Evolutionary conservation across 345 rosid genomes (phyloP), one percentile per base, ranked within the genome.

Genomic region (Brassica rapa): DNA sequence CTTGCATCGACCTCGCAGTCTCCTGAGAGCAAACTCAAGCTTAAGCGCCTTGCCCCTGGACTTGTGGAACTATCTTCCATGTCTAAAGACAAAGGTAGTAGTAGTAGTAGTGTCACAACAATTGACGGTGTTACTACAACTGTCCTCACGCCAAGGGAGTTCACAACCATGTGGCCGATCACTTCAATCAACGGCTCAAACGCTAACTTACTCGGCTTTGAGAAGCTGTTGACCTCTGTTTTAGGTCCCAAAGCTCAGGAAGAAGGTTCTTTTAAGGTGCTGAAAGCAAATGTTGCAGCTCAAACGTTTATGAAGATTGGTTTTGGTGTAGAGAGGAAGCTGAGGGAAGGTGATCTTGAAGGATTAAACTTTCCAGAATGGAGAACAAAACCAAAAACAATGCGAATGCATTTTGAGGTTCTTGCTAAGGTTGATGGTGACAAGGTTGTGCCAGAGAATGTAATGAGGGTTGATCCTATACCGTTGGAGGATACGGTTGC

Each of bases 11-110:
- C 94, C 35, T 79, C 96, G 0, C 77, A 86, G 14, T 71, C 97
- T 37, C 80, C 92, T 1, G 64, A 63, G 43, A 88, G 84, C 79
- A 87, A 71, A 86, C 91, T 95, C 66, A 95, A 90, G 87, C 94
- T 93, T 15, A 91, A 90, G 83, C 94, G 92, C 61, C 90, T 93
- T 10, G 97, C 96, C 0, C 97, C 98, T 4, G 98, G 97, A 37
- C 94, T 91, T 3, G 96, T 91, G 59, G 94, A 91, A 75, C 82
- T 91, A 53, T 89, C 96, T 10, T 85, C 87, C 0, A 84, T 77
- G 16, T 72, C 87, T 0, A 86, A 82, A 80, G 70, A 78, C 29
- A 86, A 70, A 69, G 43, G 43, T 7, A 88, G 86, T 66, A 80
- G 81, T 56, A 43, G 46, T 5, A 88, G 86, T 63, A 78, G 80